These are phyloP conservation scores for Lepraria neglecta DNA, from an alignment of 495 filamentous ascomycete genomes.

Conservation along the genomic window DNA sequence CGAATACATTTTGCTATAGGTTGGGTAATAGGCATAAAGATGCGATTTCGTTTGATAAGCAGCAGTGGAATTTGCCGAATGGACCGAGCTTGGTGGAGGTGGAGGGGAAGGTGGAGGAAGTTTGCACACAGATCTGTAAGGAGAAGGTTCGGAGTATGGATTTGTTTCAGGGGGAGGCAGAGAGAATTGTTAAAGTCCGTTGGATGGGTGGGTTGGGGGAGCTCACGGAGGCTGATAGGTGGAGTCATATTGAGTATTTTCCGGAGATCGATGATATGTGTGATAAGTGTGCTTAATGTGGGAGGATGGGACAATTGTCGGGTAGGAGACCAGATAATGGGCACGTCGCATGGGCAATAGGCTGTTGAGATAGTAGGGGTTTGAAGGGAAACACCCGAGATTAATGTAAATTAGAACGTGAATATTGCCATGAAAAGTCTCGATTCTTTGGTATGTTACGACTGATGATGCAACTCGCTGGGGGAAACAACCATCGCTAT, in stretches of 20 bases:
- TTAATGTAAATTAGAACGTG: no score
- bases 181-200: background rate
- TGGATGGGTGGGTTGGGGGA: background rate
- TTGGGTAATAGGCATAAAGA: background rate
- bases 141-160: background rate
- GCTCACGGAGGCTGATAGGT: background rate
- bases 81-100: background rate
- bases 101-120: background rate
- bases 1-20: background rate
- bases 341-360: no score
- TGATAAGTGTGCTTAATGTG: background rate
- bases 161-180: background rate
- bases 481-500: no score
- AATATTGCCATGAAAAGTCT: no score
- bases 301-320: no score
- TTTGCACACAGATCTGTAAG: background rate
- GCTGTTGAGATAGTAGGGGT: no score
- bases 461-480: no score
- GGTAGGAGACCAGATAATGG: no score
- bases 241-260: conserved; percentile 1
- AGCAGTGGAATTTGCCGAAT: background rate
- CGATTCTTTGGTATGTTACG: no score
- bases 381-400: no score
- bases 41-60: background rate
- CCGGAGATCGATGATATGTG: conserved; percentile 1